Evolutionary conservation across 495 filamentous ascomycete genomes (phyloP).

Genomic region (Neurospora tetraspora): DNA sequence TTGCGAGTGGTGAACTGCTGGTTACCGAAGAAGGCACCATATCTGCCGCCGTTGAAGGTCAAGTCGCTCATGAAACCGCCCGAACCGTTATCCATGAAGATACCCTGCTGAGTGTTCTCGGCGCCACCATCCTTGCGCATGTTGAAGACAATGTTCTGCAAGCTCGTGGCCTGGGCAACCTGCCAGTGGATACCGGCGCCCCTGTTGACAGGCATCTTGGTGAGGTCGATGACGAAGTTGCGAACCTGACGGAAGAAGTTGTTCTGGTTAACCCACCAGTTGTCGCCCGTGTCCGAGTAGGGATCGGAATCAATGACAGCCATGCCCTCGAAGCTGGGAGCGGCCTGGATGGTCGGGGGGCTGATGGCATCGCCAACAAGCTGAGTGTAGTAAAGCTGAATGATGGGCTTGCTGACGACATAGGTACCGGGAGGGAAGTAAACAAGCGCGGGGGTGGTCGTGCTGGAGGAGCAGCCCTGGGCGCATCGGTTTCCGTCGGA

Average conservation of each 20-base stretch:
- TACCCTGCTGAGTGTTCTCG: conserved; percentile 71
- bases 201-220: conserved; percentile 48
- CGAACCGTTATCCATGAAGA: conserved; percentile 96
- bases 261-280: conserved; percentile 85
- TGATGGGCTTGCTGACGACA: conserved; percentile 54
- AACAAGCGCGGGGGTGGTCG: conserved; percentile 61
- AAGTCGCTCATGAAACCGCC: conserved; percentile 85
- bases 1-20: conserved; percentile 95
- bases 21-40: conserved; percentile 79
- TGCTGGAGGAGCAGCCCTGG: conserved; percentile 70
- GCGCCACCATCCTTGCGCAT: conserved; percentile 65
- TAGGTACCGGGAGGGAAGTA: conserved; percentile 80
- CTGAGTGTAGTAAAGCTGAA: conserved; percentile 73
- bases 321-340: conserved; percentile 66
- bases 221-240: conserved; percentile 87
- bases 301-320: conserved; percentile 86
- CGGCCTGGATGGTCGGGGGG: conserved; percentile 69
- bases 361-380: conserved; percentile 62
- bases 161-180: conserved; percentile 85
- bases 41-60: conserved; percentile 77
- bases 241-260: conserved; percentile 97
- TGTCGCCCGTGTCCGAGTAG: conserved; percentile 48
- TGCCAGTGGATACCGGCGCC: conserved; percentile 96
- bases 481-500: conserved; percentile 68
- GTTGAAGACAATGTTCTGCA: conserved; percentile 85